These are phyloP conservation scores for Metschnikowia lunata DNA, from an alignment of 805 yeast genomes.

Conservation along the genomic window DNA sequence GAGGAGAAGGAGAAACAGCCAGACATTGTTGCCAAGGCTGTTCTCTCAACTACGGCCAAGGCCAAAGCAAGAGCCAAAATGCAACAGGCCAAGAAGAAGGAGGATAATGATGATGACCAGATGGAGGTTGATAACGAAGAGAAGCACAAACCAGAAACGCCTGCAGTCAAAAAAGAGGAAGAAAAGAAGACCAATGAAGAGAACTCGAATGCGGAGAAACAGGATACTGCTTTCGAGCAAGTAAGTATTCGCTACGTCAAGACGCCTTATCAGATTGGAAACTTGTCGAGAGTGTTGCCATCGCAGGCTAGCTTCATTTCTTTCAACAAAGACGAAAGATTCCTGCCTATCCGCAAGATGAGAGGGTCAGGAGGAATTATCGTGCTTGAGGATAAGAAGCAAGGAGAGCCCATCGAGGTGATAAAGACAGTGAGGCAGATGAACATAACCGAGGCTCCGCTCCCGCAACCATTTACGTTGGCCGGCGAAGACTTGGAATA, in stretches of 20 bases:
- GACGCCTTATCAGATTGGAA: constrained; percentile 65
- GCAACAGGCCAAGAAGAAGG: constrained; percentile 48
- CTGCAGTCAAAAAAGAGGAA: constrained; percentile 11
- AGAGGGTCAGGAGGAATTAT: constrained; percentile 68
- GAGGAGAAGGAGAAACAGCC: constrained; percentile 76
- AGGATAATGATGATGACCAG: constrained; percentile 42
- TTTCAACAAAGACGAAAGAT: constrained; percentile 70
- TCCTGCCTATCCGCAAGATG: constrained; percentile 76
- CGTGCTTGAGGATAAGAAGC: constrained; percentile 60
- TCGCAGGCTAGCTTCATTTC: constrained; percentile 80
- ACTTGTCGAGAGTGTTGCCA: constrained; percentile 86
- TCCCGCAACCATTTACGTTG: constrained; percentile 67
- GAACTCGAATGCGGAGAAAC: constrained; percentile 23
- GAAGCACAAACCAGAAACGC: constrained; percentile 10
- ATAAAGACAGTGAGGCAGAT: constrained; percentile 83
- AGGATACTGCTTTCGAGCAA: constrained; percentile 32
- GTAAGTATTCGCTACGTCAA: constrained; percentile 51
- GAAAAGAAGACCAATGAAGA: constrained; percentile 16
- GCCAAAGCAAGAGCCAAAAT: constrained; percentile 91
- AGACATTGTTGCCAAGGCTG: constrained; percentile 89
- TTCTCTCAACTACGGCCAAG: constrained; percentile 85
- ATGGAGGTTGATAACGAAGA: constrained; percentile 40
- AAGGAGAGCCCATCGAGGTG: constrained; percentile 55
- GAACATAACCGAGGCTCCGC: constrained; percentile 68
- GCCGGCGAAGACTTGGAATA: constrained; percentile 51